phyloP scores from a whole-genome alignment of 108 stramenopile species.

The Skeletonema menzelii region DNA sequence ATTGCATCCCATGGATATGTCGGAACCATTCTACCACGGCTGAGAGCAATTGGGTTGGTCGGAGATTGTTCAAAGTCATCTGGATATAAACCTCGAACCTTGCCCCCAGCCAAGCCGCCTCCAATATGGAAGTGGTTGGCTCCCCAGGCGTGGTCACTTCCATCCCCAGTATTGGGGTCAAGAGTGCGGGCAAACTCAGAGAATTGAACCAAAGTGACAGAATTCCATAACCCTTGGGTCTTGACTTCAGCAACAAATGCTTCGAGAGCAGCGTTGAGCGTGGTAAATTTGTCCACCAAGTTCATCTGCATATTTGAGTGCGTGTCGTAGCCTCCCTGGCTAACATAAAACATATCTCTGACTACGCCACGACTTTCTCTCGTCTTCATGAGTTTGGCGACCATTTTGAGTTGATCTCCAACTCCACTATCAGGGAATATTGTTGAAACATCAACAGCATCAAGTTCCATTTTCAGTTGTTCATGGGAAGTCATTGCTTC shows the following conservation, averaged over 20 bases:
- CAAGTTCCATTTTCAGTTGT: constrained; percentile 25
- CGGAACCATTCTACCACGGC: constrained; percentile 72
- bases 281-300: constrained; percentile 28
- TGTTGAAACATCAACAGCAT: constrained; percentile 23
- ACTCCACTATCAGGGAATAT: constrained; percentile 28
- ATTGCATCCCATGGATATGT: constrained; percentile 71
- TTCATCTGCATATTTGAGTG: constrained; percentile 35
- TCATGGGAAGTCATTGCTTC: constrained; percentile 22
- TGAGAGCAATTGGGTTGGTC: constrained; percentile 39
- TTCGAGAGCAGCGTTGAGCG: constrained; percentile 43
- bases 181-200: constrained; percentile 77
- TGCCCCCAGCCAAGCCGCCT: constrained; percentile 57
- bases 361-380: constrained; percentile 19
- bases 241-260: constrained; percentile 60
- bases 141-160: constrained; percentile 77
- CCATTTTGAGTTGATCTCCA: constrained; percentile 26
- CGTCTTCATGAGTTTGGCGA: constrained; percentile 47
- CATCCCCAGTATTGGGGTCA: constrained; percentile 69
- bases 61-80: constrained; percentile 38
- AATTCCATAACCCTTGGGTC: constrained; percentile 50
- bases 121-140: constrained; percentile 57
- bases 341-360: constrained; percentile 55
- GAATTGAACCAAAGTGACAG: constrained; percentile 48
- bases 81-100: constrained; percentile 62
- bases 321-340: constrained; percentile 56